Evolutionary conservation across 495 filamentous ascomycete genomes (phyloP).

Genomic region (Penicillium antarcticum): DNA sequence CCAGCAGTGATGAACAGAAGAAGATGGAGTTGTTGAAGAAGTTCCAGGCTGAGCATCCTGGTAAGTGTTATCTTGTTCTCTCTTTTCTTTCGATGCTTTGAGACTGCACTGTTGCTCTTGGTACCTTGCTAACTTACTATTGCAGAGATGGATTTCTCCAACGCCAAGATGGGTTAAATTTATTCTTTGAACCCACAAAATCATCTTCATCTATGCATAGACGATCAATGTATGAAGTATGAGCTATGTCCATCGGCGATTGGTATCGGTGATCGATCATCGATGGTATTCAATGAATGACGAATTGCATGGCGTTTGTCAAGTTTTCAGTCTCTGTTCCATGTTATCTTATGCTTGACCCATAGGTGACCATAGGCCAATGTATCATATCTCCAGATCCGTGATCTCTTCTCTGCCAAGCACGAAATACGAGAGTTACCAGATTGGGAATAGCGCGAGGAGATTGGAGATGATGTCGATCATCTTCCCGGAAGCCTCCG

Average conservation of each 20-base stretch:
- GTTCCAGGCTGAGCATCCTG: constrained; percentile 81
- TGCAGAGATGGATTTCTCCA: constrained; percentile 50
- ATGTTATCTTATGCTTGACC: too few relatives aligned
- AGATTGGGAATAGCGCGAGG: constrained; percentile 11
- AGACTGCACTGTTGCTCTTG: not conserved
- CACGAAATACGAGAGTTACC: constrained; percentile 20
- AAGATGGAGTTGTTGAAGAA: constrained; percentile 90
- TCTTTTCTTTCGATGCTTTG: not conserved
- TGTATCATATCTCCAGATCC: too few relatives aligned
- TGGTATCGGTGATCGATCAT: not conserved
- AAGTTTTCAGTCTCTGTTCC: not conserved
- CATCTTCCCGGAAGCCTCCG: not conserved
- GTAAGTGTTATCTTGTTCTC: constrained; percentile 54
- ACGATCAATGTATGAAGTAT: constrained; percentile 26
- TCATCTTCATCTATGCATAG: not conserved
- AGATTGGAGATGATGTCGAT: constrained; percentile 3
- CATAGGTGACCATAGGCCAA: too few relatives aligned
- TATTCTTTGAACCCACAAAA: not conserved
- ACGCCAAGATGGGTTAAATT: constrained; percentile 39
- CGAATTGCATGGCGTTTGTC: constrained; percentile 12
- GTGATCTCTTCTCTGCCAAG: not conserved
- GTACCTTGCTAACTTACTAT: constrained; percentile 13
- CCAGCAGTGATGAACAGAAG: constrained; percentile 86
- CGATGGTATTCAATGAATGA: constrained; percentile 10
- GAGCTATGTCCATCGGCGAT: constrained; percentile 12